Conservation (phyloP, 176 grass and related monocot species). For the sorghum (Sorghum bicolor) region Sorghum_bicolor_NCBIv3 NC_012879.2:56054501-56055000, state of each 20-base stretch:
- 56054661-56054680: neutral
- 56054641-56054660: neutral
- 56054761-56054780: neutral
- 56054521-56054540: slow-evolving; percentile 12
- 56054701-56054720: neutral
- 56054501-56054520: too few relatives aligned
- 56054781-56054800: slow-evolving; percentile 21
- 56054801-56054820: neutral
- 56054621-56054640: slow-evolving; percentile 3
- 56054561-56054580: slow-evolving; percentile 24
- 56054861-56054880: neutral
- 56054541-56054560: slow-evolving; percentile 21
- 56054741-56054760: neutral
- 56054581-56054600: slow-evolving; percentile 6
- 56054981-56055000: too few relatives aligned
- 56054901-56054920: neutral
- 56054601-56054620: neutral
- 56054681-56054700: neutral
- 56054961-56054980: too few relatives aligned
- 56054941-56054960: neutral
- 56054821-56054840: slow-evolving; percentile 18
- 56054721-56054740: neutral
- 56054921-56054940: neutral
- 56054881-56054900: neutral
- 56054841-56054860: neutral